Base-by-base conservation (phyloP, 768 basidiomycete species). In the Serendipita vermifera region DNA sequence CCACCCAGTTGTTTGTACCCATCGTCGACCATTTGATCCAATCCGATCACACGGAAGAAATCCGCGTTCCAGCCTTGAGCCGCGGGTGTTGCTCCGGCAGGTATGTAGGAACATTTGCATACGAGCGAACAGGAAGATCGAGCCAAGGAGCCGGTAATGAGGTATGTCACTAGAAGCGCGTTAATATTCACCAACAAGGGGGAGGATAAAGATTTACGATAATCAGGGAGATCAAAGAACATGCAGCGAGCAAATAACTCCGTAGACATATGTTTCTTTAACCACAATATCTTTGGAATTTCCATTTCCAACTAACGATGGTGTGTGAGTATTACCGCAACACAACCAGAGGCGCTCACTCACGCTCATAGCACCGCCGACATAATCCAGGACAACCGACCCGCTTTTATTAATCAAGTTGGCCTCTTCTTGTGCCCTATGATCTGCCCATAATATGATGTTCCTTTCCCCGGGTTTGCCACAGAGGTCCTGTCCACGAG, bases 281-380 rank as follows among this genome's bases (percentile, higher is more conserved):
- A 77, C 96, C 96, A 98, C 27, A 98, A 80, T 29, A 93, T 85
- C 69, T 98, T 98, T 0, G 94, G 94, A 39, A 97, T 81, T 70
- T 97, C 94, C 96, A 98, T 98, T 69, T 98, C 93, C 38, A 97
- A 77, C 88, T 96, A 60, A 2, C 40, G 6, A 31, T 22, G 36
- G 15, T 24, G 36, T 32, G n/a, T 55, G 11, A 57, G 29, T 55
- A 48, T 26, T 36, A n/a, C n/a, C n/a, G n/a, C n/a, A n/a, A n/a
- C n/a, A n/a, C n/a, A n/a, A n/a, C n/a, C n/a, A n/a, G n/a, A n/a
- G n/a, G n/a, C n/a, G n/a, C n/a, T n/a, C 33, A 63, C 71, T 46
- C 71, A 87, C 92, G 65, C 90, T 92, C 85, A 99, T 97, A 33
- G 80, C 87, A 40, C 92, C 92, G 7, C 96, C 96, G 43, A 98